Conservation (phyloP, 805 yeast species). For the Cyberlindnera veronae region DNA sequence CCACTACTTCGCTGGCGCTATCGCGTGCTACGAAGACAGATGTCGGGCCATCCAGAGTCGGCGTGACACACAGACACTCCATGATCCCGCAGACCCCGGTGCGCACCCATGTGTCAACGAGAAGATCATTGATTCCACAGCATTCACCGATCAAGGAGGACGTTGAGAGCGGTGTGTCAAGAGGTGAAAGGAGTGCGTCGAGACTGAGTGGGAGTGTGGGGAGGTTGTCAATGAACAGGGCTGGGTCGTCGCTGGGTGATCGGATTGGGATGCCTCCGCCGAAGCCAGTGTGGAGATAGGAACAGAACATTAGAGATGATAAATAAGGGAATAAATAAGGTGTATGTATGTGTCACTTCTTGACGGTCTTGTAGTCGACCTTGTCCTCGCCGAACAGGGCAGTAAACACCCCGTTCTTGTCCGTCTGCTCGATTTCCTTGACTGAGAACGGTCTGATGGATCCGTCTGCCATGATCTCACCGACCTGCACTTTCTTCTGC, state of each 20-base stretch:
- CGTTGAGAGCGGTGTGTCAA: slow-evolving; percentile 16
- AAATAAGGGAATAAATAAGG: slow-evolving; percentile 4
- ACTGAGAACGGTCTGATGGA: slow-evolving; percentile 20
- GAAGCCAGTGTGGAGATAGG: slow-evolving; percentile 16
- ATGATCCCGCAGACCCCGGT: slow-evolving; percentile 26
- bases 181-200: slow-evolving; percentile 15
- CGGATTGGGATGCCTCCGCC: slow-evolving; percentile 12
- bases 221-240: slow-evolving; percentile 2
- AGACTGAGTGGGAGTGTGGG: slow-evolving; percentile 5
- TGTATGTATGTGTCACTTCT: slow-evolving; percentile 7
- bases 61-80: slow-evolving; percentile 19
- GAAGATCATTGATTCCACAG: slow-evolving; percentile 25
- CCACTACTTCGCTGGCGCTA: slow-evolving; percentile 19
- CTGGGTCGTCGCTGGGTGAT: slow-evolving; percentile 12
- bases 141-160: slow-evolving; percentile 27
- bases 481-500: slow-evolving; percentile 23
- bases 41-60: slow-evolving; percentile 11
- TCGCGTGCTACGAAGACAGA: slow-evolving; percentile 16
- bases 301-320: neutral
- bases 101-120: slow-evolving; percentile 4
- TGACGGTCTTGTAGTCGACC: slow-evolving; percentile 20
- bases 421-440: slow-evolving; percentile 22
- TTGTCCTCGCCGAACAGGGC: slow-evolving; percentile 24
- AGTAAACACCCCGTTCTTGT: slow-evolving; percentile 20
- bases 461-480: slow-evolving; percentile 26